These are phyloP conservation scores for Metarhizium brunneum DNA, from an alignment of 2,329 filamentous ascomycete genomes.

Conservation along the genomic window DNA sequence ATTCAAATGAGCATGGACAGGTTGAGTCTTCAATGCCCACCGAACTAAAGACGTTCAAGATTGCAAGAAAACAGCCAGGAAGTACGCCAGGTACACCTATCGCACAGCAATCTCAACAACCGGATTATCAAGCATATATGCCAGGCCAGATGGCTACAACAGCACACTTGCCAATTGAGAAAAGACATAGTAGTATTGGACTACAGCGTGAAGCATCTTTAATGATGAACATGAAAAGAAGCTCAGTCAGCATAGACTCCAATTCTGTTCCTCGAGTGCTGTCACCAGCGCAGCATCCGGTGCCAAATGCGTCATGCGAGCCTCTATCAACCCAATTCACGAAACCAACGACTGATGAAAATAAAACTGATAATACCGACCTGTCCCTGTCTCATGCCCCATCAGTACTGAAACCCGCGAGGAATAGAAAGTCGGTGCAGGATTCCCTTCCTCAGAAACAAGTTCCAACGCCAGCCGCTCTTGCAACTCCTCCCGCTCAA, in stretches of 20 bases:
- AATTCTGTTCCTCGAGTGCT: conserved; percentile 14
- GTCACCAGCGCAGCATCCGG: conserved; percentile 12
- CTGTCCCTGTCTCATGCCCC: conserved; percentile 3
- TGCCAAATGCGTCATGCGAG: neutral
- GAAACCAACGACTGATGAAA: neutral
- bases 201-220: conserved; percentile 17
- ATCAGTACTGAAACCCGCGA: conserved; percentile 6
- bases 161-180: conserved; percentile 2
- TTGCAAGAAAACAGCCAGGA: conserved; percentile 9
- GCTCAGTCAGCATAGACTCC: conserved; percentile 11
- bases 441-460: neutral
- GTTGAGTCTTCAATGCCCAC: neutral
- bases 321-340: neutral
- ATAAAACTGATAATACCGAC: neutral
- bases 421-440: conserved; percentile 2
- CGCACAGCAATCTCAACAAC: neutral
- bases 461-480: neutral
- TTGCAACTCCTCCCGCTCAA: neutral
- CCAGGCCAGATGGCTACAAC: conserved; percentile 4
- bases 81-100: neutral
- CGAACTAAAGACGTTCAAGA: conserved; percentile 5
- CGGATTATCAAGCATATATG: conserved; percentile 8
- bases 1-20: neutral
- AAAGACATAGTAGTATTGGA: conserved; percentile 8
- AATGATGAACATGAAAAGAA: conserved; percentile 13